Evolutionary conservation across 164 flowering plant genomes (phyloP), one percentile per base, ranked within the genome.

Genomic region (Sedum album): DNA sequence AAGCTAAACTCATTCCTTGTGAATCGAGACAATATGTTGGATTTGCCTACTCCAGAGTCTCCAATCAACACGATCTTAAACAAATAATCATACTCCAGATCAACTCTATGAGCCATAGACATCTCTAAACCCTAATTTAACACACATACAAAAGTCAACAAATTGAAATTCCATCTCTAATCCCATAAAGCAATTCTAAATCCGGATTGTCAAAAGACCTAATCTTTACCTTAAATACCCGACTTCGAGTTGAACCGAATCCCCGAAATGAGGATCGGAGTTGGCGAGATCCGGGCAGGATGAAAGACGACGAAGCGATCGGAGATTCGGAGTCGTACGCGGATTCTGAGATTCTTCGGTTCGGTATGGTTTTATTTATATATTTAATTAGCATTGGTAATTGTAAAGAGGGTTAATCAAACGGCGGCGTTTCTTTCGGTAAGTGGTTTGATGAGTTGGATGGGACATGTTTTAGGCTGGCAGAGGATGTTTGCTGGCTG

Each of bases 11-110:
- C 60, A 53, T 23, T 53, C 60, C 60, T 53, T 5, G 60, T 53
- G 15, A 53, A 53, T 0, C 28, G 60, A 23, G 28, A 21, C 60
- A 23, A 8, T 7, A 21, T 53, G 28, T 53, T 53, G 60, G 60
- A 44, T 44, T 44, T 44, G 15, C 28, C 60, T 21, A 53, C 60
- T 53, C 60, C 28, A 53, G 60, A 53, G 28, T 53, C 60, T 53
- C 48, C 48, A 44, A 44, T 44, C 48, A 44, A 44, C 60, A 53
- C 60, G 28, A 53, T 53, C 60, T 53, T 53, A 53, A 53, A 53
- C 60, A 53, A 53, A 21, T 53, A 53, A 53, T 53, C 48, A 44
- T 49, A 49, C 55, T 49, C 55, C 25, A 20, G 10, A 28, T 53
- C 60, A 8, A 53, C 60, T 23, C 60, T 53, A 23, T 23, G 60